Evolutionary conservation across 768 basidiomycete genomes (phyloP), one percentile per base, ranked within the genome.

Genomic region (Leccinum uliginosum): DNA sequence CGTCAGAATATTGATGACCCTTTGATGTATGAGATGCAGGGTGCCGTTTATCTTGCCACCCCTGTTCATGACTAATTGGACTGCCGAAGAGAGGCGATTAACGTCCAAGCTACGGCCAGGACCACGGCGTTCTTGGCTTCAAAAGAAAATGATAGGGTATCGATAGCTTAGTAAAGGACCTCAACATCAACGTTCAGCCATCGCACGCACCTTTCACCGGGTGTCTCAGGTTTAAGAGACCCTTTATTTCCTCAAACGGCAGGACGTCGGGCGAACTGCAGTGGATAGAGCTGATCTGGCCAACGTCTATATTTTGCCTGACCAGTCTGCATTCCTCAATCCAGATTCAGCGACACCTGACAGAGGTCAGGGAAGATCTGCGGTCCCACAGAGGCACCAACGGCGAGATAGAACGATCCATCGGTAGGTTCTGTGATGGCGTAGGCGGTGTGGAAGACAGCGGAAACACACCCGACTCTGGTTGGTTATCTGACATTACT

Each of bases 321-420:
- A 62, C 87, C 83, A 45, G 87, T 71, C 64, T 94, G 85, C 73
- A 88, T 74, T 0, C 91, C 92, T 82, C 88, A 87, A 50, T 79
- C 69, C 17, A 88, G 70, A 64, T 89, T 87, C 14, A 93, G 67
- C 1, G 95, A 70, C n/a, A 83, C 82, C 69, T 96, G 92, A 53
- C 89, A 83, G 15, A 95, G 71, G 1, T 89, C 74, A 1, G 83
- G 81, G 70, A 95, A 91, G 57, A 97, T 97, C 30, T 86, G 81
- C 7, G 86, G 84, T 21, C 94, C 93, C 26, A 93, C 95, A 1
- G 91, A 86, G 8, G 86, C 94, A 44, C 95, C 94, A 43, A 92
- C 64, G 3, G 84, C 83, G 19, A 86, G 73, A 64, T 82, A 84
- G 57, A 94, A 82, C 0, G 84, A 78, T 10, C 90, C 89, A 61